These are phyloP conservation scores for Beauveria sp. DNA, from an alignment of 2,329 filamentous ascomycete species.

Conservation along the genomic window DNA sequence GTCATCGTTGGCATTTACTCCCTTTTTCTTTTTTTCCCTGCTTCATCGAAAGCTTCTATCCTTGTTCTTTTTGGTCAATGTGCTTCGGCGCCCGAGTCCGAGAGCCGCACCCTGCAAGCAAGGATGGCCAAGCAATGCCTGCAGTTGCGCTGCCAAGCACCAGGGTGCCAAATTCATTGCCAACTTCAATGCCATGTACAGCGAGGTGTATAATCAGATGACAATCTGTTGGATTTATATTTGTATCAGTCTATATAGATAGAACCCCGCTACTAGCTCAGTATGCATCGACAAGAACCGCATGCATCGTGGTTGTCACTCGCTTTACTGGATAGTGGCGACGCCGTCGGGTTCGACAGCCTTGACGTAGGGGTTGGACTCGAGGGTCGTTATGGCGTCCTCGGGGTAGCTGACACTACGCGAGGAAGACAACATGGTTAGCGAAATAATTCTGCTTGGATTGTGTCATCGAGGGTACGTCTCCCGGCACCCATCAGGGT, in stretches of 20 bases:
- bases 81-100: too few relatives aligned
- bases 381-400: slow-evolving; percentile 58
- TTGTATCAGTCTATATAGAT: not conserved
- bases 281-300: not conserved
- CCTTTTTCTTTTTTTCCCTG: not conserved
- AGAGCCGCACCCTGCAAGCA: too few relatives aligned
- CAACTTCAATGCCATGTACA: too few relatives aligned
- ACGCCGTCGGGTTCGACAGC: slow-evolving; percentile 65
- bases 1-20: too few relatives aligned
- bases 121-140: not conserved
- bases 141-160: not conserved
- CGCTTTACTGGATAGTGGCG: slow-evolving; percentile 61
- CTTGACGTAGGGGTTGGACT: slow-evolving; percentile 63
- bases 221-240: not conserved
- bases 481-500: slow-evolving; percentile 1
- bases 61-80: too few relatives aligned
- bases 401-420: slow-evolving; percentile 64
- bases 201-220: not conserved
- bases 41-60: not conserved
- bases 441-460: not conserved
- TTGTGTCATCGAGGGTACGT: not conserved
- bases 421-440: not conserved
- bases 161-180: too few relatives aligned
- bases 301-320: not conserved
- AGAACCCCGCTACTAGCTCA: not conserved